Conservation (phyloP, 2,329 filamentous ascomycete genomes). For the Aspergillus uvarum region DNA sequence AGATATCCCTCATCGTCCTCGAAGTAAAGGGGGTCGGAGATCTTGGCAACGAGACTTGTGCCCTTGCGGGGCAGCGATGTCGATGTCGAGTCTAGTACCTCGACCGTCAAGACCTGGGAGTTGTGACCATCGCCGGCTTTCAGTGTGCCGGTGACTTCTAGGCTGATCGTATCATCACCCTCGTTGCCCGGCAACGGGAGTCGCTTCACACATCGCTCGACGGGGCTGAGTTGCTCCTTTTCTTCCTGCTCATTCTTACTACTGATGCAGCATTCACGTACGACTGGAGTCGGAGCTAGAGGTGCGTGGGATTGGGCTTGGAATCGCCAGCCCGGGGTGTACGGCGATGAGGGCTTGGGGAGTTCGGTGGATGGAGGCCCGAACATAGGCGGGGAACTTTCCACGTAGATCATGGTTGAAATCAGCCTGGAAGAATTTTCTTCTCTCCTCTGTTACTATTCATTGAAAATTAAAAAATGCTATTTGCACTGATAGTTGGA, state of each 20-base stretch:
- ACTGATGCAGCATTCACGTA: conserved; percentile 12
- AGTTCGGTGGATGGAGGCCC: no score
- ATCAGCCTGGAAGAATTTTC: no score
- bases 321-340: conserved; percentile 21
- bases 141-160: conserved; percentile 19
- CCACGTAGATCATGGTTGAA: no score
- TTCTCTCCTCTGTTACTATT: no score
- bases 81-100: conserved; percentile 10
- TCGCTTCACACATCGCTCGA: conserved; percentile 20
- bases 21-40: conserved; percentile 27
- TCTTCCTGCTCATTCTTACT: conserved; percentile 14
- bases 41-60: conserved; percentile 22
- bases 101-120: conserved; percentile 22
- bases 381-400: neutral
- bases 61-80: conserved; percentile 7
- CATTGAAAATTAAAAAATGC: no score
- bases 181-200: conserved; percentile 19
- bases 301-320: conserved; percentile 16
- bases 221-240: conserved; percentile 14
- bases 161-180: conserved; percentile 13
- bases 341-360: conserved; percentile 19
- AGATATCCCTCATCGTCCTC: conserved; percentile 20
- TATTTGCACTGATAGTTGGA: no score
- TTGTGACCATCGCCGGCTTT: conserved; percentile 20
- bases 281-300: conserved; percentile 19